These are phyloP conservation scores for Pulveroboletus sp. DNA, from an alignment of 768 basidiomycete genomes.

Conservation along the genomic window DNA sequence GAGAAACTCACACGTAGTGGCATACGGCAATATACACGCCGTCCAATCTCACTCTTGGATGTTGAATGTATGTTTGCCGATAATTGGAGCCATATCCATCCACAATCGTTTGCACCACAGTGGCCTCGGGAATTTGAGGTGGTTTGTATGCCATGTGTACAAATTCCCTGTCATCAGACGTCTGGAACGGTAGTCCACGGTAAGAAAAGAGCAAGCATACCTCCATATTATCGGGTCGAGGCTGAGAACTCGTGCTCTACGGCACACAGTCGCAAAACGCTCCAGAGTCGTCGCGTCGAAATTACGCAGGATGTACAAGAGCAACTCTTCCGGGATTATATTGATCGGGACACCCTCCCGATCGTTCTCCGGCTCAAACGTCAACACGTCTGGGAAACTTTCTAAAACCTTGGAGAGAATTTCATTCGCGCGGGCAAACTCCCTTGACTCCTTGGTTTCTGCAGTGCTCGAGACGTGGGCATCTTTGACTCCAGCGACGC, in stretches of 20 bases:
- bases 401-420: constrained; percentile 48
- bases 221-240: constrained; percentile 76
- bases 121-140: constrained; percentile 65
- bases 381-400: constrained; percentile 45
- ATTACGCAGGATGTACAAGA: constrained; percentile 62
- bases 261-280: constrained; percentile 70
- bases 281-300: constrained; percentile 71
- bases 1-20: constrained; percentile 70
- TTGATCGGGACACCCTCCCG: constrained; percentile 52
- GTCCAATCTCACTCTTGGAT: constrained; percentile 80
- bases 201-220: constrained; percentile 40
- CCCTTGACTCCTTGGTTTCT: constrained; percentile 26
- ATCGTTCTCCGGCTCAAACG: constrained; percentile 73
- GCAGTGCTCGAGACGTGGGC: constrained; percentile 65
- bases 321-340: constrained; percentile 71
- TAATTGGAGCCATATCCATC: constrained; percentile 59
- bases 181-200: background rate
- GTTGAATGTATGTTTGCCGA: constrained; percentile 77
- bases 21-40: constrained; percentile 92
- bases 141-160: constrained; percentile 67
- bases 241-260: constrained; percentile 71
- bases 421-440: constrained; percentile 27
- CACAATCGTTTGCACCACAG: constrained; percentile 48
- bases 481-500: constrained; percentile 62
- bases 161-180: constrained; percentile 47